These are phyloP conservation scores for Trifolium repens DNA, from an alignment of 306 rosid species.

Conservation along the genomic window DNA sequence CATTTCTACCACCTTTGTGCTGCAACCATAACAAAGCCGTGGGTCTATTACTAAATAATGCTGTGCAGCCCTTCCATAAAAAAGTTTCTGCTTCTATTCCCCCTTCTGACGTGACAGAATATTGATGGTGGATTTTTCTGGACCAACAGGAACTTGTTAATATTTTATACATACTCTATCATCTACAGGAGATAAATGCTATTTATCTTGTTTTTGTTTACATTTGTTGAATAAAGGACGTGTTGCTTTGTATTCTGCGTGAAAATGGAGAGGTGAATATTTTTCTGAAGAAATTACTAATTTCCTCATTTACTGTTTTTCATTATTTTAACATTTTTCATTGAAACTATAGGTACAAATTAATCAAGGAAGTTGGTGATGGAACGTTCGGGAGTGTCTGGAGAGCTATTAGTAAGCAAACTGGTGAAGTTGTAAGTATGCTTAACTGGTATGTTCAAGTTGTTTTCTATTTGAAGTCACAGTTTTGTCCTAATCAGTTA, in stretches of 20 bases:
- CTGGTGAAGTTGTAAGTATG: constrained; percentile 94
- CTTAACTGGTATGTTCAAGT: constrained; percentile 24
- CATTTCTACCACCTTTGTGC: constrained; percentile 46
- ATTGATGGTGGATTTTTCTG: constrained; percentile 78
- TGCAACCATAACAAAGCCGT: constrained; percentile 50
- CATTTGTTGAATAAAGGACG: constrained; percentile 71
- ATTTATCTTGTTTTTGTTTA: constrained; percentile 63
- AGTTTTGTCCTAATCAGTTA: constrained; percentile 15
- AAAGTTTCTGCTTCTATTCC: constrained; percentile 66
- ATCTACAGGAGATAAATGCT: constrained; percentile 70
- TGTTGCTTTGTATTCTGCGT: constrained; percentile 57
- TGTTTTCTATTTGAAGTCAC: neutral
- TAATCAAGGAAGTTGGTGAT: constrained; percentile 99
- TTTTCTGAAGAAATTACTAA: constrained; percentile 2
- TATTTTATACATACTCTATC: constrained; percentile 52
- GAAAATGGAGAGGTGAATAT: constrained; percentile 87
- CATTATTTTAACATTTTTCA: neutral
- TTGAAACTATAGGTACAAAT: constrained; percentile 62
- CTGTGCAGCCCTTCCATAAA: constrained; percentile 70
- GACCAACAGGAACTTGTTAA: constrained; percentile 59
- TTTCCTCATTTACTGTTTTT: constrained; percentile 1
- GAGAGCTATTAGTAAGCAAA: constrained; percentile 89
- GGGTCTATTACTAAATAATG: constrained; percentile 70
- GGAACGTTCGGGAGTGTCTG: constrained; percentile 98
- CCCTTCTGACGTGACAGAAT: constrained; percentile 55